These are phyloP conservation scores for Monilinia aucupariae DNA, from an alignment of 2,329 filamentous ascomycete species.

Conservation along the genomic window DNA sequence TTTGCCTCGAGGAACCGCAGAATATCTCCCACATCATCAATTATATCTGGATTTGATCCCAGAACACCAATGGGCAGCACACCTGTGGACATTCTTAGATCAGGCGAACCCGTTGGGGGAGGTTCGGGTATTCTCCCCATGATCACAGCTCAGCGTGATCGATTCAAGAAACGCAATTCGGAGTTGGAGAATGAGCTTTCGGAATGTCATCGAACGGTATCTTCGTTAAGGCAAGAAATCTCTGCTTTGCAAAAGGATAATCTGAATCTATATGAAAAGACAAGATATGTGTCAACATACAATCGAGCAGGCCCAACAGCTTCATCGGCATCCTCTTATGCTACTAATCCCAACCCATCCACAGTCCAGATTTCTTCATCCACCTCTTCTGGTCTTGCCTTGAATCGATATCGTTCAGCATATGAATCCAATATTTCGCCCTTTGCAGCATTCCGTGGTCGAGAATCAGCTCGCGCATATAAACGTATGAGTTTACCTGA, in stretches of 20 bases:
- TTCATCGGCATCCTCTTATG: slow-evolving; percentile 61
- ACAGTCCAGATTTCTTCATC: slow-evolving; percentile 58
- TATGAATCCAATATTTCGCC: slow-evolving; percentile 96
- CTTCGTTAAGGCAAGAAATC: slow-evolving; percentile 83
- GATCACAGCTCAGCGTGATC: slow-evolving; percentile 95
- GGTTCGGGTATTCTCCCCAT: slow-evolving; percentile 91
- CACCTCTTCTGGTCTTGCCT: slow-evolving; percentile 57
- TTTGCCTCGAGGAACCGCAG: slow-evolving; percentile 52
- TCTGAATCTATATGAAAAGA: slow-evolving; percentile 93
- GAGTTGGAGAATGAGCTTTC: slow-evolving; percentile 88
- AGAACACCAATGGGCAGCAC: slow-evolving; percentile 44
- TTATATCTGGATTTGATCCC: slow-evolving; percentile 93
- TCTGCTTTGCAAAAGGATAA: slow-evolving; percentile 94
- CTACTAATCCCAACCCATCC: slow-evolving; percentile 68
- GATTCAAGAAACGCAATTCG: slow-evolving; percentile 92
- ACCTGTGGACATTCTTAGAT: slow-evolving; percentile 52
- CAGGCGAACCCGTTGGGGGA: slow-evolving; percentile 61
- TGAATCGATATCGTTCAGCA: slow-evolving; percentile 82
- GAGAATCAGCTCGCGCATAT: slow-evolving; percentile 85
- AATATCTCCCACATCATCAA: slow-evolving; percentile 90
- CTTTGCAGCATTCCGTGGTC: slow-evolving; percentile 91
- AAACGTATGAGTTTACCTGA: slow-evolving; percentile 91
- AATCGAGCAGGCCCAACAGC: slow-evolving; percentile 61
- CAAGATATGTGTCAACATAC: slow-evolving; percentile 91
- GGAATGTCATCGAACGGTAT: slow-evolving; percentile 74